phyloP scores from a whole-genome alignment of 1,139 yeast species.

The Lizanozyma gosingica region DNA sequence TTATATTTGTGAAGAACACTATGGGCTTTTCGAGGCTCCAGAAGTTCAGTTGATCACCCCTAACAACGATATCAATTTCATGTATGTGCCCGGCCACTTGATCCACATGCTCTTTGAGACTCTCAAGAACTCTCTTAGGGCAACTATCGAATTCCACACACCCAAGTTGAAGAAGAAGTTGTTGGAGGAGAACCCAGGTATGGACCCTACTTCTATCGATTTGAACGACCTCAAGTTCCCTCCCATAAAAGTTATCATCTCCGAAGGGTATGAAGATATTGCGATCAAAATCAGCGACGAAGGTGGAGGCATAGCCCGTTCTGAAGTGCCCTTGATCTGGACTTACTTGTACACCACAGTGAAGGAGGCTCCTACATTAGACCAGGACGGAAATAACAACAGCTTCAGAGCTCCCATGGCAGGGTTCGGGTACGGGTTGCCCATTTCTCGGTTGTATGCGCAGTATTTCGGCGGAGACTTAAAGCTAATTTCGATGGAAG shows the following conservation, averaged over 20 bases:
- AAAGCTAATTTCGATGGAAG: conserved; percentile 84
- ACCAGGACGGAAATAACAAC: conserved; percentile 38
- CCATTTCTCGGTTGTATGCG: conserved; percentile 77
- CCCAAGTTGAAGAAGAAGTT: conserved; percentile 30
- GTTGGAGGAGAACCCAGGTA: conserved; percentile 34
- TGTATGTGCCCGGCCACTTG: conserved; percentile 87
- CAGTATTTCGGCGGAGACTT: conserved; percentile 90
- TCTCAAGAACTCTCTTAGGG: conserved; percentile 72
- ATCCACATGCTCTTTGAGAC: conserved; percentile 86
- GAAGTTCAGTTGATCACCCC: conserved; percentile 69
- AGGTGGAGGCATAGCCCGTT: conserved; percentile 88
- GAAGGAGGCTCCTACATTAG: conserved; percentile 60
- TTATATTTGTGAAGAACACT: conserved; percentile 81
- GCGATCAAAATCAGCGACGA: conserved; percentile 91
- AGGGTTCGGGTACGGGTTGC: conserved; percentile 88
- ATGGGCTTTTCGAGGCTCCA: conserved; percentile 77
- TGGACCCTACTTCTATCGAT: conserved; percentile 34
- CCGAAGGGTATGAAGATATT: conserved; percentile 88
- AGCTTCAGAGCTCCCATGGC: conserved; percentile 89
- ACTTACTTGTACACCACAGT: conserved; percentile 88
- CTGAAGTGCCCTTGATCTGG: conserved; percentile 83
- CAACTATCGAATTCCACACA: conserved; percentile 72
- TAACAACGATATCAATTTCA: conserved; percentile 55
- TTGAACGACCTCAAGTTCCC: conserved; percentile 67
- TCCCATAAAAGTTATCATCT: conserved; percentile 77